Base-by-base conservation (phyloP, 345 rosid species). In the Populus alba region DNA sequence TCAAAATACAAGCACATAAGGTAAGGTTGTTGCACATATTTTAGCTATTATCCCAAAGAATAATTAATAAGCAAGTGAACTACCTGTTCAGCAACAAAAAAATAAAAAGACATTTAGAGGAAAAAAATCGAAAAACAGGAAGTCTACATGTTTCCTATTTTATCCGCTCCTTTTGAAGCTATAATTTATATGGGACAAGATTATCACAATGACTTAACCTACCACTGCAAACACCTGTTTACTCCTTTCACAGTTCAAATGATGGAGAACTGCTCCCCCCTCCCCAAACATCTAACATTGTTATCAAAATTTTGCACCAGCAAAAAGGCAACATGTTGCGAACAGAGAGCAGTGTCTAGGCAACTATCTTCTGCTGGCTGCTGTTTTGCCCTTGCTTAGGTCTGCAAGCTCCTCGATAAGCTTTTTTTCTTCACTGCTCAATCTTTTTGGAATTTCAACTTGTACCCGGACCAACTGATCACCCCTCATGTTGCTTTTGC, bases 381-480 rank as follows among this genome's bases (percentile, higher is more conserved):
- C 95, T 23, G 97, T 87, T 84, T 91, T 94, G 84, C 86, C 89
- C 84, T 94, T 97, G 81, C 94, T 94, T 76, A 97, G 84, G 86
- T 90, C 97, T 1, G 97, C 94, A 31, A 94, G 96, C 84, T 91
- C 97, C 79, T 97, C 97, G 2, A 97, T 73, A 20, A 94, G 97
- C 80, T 89, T 91, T 86, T 87, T 89, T 88, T 97, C 99, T 67
- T 94, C 95, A 38, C 87, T 83, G 84, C 94, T 92, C 89, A 97
- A 82, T 77, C 94, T 85, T 82, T 97, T 97, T 0, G 99, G 99
- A 75, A 97, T 97, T 85, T 97, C 99, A 0, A 97, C 96, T 78
- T 97, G 99, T 37, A 97, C 97, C 9, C 98, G 94, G 25, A 97
- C 99, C 87, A 97, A 77, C 84, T 94, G 98, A 78, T 94, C 99